Evolutionary conservation across 371 early-diverging fungal species (phyloP), one percentile per base, ranked within the genome.

Genomic region (Mortierella sp.): DNA sequence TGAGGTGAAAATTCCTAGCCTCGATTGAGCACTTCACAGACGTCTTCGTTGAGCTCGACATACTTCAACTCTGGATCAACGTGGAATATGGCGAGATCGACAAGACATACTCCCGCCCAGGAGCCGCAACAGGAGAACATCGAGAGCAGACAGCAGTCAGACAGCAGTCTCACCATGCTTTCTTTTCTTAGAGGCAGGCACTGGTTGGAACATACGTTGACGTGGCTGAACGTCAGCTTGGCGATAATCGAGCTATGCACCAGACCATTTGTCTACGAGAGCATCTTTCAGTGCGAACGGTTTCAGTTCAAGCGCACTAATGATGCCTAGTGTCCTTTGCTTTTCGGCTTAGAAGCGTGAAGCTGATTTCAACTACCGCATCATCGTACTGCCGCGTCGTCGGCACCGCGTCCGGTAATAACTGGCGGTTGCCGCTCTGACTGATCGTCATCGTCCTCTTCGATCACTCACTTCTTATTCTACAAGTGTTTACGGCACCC

Each of bases 341-440:
- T 63, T 54, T 43, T 63, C 56, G 5, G 50, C n/a, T 63, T 55
- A 41, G 55, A 50, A 48, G 27, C 49, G 24, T 63, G 41, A 23
- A 50, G 49, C 56, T 55, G 56, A 32, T 55, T 50, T 49, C 63
- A 63, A 54, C 62, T 62, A 52, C 61, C 30, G 48, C 62, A 46
- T 62, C 62, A 50, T 50, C 50, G 51, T 60, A 42, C 24, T 61
- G 44, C 43, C 53, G 55, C 41, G 47, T 62, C 49, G 21, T 47
- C 37, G 56, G 64, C 50, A 39, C 48, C 49, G 49, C 48, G 30
- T 62, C 54, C 46, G 42, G 31, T 49, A 3, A 63, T 63, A 50
- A 63, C 64, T 49, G 64, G 58, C 34, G 42, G 26, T 55, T 63
- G 64, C n/a, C 39, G 46, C n/a, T n/a, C n/a, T n/a, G n/a, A n/a